Evolutionary conservation across 345 rosid genomes (phyloP).

Genomic region (Salix koriyanagi): DNA sequence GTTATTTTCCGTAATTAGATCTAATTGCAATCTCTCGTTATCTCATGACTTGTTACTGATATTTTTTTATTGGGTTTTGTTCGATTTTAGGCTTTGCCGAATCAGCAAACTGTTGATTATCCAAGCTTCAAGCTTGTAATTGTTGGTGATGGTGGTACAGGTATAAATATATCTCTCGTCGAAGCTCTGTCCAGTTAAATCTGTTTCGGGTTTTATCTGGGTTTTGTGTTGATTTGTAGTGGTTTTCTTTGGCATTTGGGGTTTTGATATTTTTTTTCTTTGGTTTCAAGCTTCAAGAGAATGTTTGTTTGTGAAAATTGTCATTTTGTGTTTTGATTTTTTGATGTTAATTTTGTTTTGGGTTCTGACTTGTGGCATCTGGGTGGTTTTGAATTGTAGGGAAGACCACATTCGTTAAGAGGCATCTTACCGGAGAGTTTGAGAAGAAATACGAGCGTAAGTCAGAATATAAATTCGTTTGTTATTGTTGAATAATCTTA

Average conservation of each 20-base stretch:
- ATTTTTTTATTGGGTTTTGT: neutral
- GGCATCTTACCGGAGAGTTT: constrained; percentile 94
- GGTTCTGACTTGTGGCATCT: neutral
- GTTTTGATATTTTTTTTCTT: no score
- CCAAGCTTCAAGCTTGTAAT: constrained; percentile 92
- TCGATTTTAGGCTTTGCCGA: constrained; percentile 33
- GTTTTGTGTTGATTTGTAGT: neutral
- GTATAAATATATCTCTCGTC: constrained; percentile 25
- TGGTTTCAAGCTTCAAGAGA: no score
- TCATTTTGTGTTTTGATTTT: neutral
- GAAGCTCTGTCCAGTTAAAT: neutral
- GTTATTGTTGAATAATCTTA: neutral
- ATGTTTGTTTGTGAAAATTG: no score
- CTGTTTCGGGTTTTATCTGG: neutral
- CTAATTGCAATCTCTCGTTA: no score
- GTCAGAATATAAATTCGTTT: constrained; percentile 5
- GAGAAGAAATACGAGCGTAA: constrained; percentile 95
- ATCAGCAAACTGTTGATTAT: constrained; percentile 38
- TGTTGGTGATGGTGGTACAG: constrained; percentile 94
- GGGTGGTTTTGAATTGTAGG: constrained; percentile 32
- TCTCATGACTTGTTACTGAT: no score
- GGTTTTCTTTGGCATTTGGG: neutral
- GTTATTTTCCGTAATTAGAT: no score
- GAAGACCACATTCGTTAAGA: constrained; percentile 83
- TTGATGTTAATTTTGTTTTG: neutral